A percentile compares a stretch with the other conserved stretches of the same genome.
These are phyloP conservation scores for Pseudogymnoascus sp. DNA, from an alignment of 2,329 filamentous ascomycete genomes.

Conservation along the genomic window DNA sequence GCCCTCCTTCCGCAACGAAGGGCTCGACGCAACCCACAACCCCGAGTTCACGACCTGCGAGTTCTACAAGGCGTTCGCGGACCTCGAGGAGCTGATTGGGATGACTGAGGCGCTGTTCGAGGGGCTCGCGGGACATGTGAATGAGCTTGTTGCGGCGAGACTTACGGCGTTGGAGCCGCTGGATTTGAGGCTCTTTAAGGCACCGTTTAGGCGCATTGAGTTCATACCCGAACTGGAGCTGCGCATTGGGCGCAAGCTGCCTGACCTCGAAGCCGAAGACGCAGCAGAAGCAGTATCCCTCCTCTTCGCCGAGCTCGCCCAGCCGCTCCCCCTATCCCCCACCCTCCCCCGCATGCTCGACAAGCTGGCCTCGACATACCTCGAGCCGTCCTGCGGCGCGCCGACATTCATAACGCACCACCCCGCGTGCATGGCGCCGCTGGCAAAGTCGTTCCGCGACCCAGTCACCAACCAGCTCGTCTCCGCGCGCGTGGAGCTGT, in stretches of 20 bases:
- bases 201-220: slow-evolving; percentile 60
- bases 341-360: slow-evolving; percentile 70
- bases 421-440: slow-evolving; percentile 80
- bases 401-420: slow-evolving; percentile 87
- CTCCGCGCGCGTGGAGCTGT: slow-evolving; percentile 77
- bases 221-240: slow-evolving; percentile 75
- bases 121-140: slow-evolving; percentile 46
- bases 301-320: slow-evolving; percentile 42
- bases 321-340: slow-evolving; percentile 41
- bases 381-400: slow-evolving; percentile 65
- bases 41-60: slow-evolving; percentile 97
- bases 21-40: slow-evolving; percentile 84
- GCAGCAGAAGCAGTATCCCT: slow-evolving; percentile 51
- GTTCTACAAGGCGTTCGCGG: slow-evolving; percentile 84
- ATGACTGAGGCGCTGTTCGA: slow-evolving; percentile 66
- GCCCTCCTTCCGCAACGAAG: slow-evolving; percentile 86
- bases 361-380: slow-evolving; percentile 62
- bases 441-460: slow-evolving; percentile 79
- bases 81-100: slow-evolving; percentile 63
- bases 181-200: slow-evolving; percentile 39
- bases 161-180: slow-evolving; percentile 41
- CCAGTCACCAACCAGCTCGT: slow-evolving; percentile 63
- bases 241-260: slow-evolving; percentile 42
- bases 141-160: slow-evolving; percentile 36
- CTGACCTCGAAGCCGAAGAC: slow-evolving; percentile 34